Evolutionary conservation across 768 basidiomycete genomes (phyloP).

Genomic region (Amanita pallidorosea): DNA sequence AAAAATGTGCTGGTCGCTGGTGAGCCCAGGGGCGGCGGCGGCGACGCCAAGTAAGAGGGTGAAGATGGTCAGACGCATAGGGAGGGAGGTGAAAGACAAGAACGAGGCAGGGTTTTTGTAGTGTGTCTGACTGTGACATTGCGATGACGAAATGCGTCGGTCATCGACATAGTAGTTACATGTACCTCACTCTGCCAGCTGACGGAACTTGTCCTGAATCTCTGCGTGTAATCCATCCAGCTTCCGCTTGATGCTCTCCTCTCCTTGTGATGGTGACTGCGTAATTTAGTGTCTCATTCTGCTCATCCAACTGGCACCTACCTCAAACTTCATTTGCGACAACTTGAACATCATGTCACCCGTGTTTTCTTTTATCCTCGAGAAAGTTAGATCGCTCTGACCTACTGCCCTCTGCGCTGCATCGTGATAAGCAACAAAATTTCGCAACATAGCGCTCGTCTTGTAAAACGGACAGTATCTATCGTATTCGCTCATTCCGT

Average conservation of each 20-base stretch:
- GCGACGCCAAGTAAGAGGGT: not conserved
- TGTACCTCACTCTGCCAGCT: slow-evolving; percentile 56
- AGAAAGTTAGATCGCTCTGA: slow-evolving; percentile 74
- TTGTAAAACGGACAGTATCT: slow-evolving; percentile 99
- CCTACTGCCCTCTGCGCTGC: slow-evolving; percentile 79
- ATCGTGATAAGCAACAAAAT: slow-evolving; percentile 92
- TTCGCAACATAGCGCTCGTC: slow-evolving; percentile 90
- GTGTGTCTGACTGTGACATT: slow-evolving; percentile 1
- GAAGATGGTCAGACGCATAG: not conserved
- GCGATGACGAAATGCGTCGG: slow-evolving; percentile 4
- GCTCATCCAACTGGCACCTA: slow-evolving; percentile 20
- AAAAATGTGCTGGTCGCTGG: not conserved
- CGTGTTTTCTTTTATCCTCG: slow-evolving; percentile 78
- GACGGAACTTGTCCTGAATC: slow-evolving; percentile 89
- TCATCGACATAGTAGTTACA: slow-evolving; percentile 1
- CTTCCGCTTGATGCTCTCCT: slow-evolving; percentile 74
- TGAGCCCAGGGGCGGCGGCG: not conserved
- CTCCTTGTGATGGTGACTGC: slow-evolving; percentile 85
- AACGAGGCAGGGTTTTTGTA: not conserved
- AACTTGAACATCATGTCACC: slow-evolving; percentile 90
- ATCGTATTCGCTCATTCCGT: slow-evolving; percentile 98
- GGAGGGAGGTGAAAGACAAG: not conserved
- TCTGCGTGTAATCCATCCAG: slow-evolving; percentile 73
- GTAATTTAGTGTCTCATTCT: slow-evolving; percentile 5
- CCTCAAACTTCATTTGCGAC: slow-evolving; percentile 99